These are phyloP conservation scores for Hyaloscypha bicolor DNA, from an alignment of 495 filamentous ascomycete genomes.

Conservation along the genomic window DNA sequence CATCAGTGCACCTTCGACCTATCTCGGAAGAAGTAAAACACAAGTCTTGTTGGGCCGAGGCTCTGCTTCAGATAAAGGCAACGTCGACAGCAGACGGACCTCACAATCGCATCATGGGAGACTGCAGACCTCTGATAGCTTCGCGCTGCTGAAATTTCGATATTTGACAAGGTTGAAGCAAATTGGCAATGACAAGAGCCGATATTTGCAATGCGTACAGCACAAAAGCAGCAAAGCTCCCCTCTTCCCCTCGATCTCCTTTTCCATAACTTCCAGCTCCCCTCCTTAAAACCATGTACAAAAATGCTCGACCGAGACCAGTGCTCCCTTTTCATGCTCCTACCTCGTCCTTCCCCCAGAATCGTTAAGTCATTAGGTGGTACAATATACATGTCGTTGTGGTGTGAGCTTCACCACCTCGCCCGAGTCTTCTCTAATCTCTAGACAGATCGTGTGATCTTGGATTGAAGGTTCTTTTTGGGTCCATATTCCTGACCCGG, in stretches of 20 bases:
- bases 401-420: slow-evolving; percentile 2
- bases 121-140: neutral
- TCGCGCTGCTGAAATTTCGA: neutral
- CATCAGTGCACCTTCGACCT: neutral
- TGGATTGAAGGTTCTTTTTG: neutral
- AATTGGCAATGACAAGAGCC: slow-evolving; percentile 2
- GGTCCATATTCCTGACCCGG: neutral
- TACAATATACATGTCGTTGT: slow-evolving; percentile 17
- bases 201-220: slow-evolving; percentile 8
- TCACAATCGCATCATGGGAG: neutral
- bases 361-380: slow-evolving; percentile 17
- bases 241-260: neutral
- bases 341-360: neutral
- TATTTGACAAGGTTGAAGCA: neutral
- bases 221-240: neutral
- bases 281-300: slow-evolving; percentile 7
- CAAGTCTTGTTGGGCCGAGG: neutral
- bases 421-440: slow-evolving; percentile 9
- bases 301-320: neutral
- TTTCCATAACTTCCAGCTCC: neutral
- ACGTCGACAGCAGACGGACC: neutral
- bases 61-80: neutral
- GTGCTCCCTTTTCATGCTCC: slow-evolving; percentile 6
- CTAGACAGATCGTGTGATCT: neutral
- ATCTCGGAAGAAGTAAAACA: neutral